These are phyloP conservation scores for Fomes fomentarius DNA, from an alignment of 1,284 basidiomycete species.

Conservation along the genomic window DNA sequence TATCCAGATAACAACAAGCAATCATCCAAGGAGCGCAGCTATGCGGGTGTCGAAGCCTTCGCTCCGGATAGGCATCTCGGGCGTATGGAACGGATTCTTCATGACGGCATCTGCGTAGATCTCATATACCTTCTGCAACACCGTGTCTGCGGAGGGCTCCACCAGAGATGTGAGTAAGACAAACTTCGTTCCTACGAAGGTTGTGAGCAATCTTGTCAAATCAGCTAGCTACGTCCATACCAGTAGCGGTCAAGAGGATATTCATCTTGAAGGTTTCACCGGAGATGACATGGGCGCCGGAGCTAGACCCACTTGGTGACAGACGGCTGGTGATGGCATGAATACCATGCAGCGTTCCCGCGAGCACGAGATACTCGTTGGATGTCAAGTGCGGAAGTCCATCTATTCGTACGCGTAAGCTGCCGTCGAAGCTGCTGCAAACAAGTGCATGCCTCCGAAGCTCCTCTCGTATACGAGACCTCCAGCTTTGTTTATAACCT, in stretches of 20 bases:
- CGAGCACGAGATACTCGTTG: constrained; percentile 97
- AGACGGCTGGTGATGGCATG: constrained; percentile 96
- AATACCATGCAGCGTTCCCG: constrained; percentile 96
- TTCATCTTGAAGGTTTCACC: constrained; percentile 93
- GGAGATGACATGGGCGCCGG: constrained; percentile 92
- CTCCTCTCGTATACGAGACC: constrained; percentile 94
- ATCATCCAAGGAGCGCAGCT: constrained; percentile 54
- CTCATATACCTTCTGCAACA: constrained; percentile 86
- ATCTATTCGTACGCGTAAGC: constrained; percentile 50
- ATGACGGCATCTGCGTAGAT: constrained; percentile 93
- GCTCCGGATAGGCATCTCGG: constrained; percentile 97
- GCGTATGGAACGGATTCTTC: constrained; percentile 99
- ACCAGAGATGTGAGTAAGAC: constrained; percentile 85
- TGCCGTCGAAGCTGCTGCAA: neutral
- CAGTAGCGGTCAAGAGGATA: constrained; percentile 90
- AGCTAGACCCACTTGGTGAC: constrained; percentile 81
- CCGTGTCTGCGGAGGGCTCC: constrained; percentile 73
- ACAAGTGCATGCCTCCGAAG: constrained; percentile 70
- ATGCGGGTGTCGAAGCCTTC: constrained; percentile 87
- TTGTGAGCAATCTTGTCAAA: neutral
- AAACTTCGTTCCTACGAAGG: constrained; percentile 88
- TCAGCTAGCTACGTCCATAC: constrained; percentile 46
- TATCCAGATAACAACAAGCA: no score
- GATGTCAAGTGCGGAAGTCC: constrained; percentile 86
- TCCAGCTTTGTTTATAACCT: constrained; percentile 99